Conservation (phyloP, 805 yeast genomes). For the Candida pini region DNA sequence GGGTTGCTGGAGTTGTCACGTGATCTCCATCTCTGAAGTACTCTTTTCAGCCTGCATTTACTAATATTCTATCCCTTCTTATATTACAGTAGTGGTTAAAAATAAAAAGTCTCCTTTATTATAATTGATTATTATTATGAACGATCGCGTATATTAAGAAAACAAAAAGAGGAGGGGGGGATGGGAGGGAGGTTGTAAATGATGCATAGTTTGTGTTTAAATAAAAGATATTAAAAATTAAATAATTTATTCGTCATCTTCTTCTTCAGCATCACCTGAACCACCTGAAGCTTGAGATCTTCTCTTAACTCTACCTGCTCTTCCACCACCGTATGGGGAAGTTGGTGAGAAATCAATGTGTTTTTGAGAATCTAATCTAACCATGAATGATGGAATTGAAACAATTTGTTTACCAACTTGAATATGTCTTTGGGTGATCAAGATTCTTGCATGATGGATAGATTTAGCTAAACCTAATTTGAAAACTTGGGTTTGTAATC, state of each 20-base stretch:
- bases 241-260: constrained; percentile 39
- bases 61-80: no score
- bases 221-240: constrained; percentile 1
- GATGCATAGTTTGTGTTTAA: no score
- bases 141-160: no score
- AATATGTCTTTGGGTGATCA: constrained; percentile 98
- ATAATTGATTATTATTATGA: no score
- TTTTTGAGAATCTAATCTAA: constrained; percentile 99
- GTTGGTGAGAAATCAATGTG: constrained; percentile 99
- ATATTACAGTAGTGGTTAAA: no score
- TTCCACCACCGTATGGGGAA: constrained; percentile 99
- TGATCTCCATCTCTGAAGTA: no score
- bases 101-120: no score
- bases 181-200: no score
- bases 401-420: constrained; percentile 99
- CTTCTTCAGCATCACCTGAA: constrained; percentile 70
- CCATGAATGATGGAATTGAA: constrained; percentile 98
- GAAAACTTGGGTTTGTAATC: constrained; percentile 99
- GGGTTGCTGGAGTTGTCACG: no score
- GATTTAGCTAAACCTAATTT: constrained; percentile 99
- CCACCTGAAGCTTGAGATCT: constrained; percentile 65
- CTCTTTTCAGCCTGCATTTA: no score
- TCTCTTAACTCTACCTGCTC: constrained; percentile 99
- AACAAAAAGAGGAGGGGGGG: no score
- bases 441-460: constrained; percentile 99